phyloP scores from a whole-genome alignment of 331 rosid species.

The Acacia pycnantha region DNA sequence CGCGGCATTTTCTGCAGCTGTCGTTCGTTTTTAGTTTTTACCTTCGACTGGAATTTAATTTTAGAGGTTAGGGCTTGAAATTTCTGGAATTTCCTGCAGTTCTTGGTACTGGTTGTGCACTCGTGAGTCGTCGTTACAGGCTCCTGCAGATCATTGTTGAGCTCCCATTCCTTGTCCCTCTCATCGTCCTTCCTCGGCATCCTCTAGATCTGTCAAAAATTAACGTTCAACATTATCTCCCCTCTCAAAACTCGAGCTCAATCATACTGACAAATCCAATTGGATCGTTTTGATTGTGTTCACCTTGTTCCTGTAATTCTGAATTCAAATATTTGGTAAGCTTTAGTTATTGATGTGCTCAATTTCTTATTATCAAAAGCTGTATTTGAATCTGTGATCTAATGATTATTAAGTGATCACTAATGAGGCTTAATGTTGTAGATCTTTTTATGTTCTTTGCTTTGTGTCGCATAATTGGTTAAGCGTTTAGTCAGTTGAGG shows the following conservation, averaged over 20 bases:
- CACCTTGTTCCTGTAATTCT: neutral
- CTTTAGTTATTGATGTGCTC: constrained; percentile 4
- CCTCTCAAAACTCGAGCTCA: neutral
- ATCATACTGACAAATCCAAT: neutral
- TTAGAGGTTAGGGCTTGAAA: neutral
- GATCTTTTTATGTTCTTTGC: neutral
- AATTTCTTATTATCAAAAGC: neutral
- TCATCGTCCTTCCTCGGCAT: neutral
- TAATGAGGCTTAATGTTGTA: neutral
- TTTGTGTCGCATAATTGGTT: neutral
- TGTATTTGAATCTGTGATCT: neutral
- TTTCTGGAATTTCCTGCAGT: neutral
- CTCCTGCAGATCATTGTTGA: neutral
- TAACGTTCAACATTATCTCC: neutral
- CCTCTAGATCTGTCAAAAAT: neutral
- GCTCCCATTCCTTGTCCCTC: neutral
- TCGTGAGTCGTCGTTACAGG: neutral
- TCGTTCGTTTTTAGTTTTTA: neutral
- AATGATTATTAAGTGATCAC: neutral
- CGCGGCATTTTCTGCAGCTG: neutral
- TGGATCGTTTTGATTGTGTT: neutral
- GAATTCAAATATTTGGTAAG: neutral
- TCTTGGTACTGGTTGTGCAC: no score
- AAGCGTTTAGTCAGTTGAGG: neutral
- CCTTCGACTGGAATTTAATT: neutral